Conservation (phyloP, 371 early-diverging fungal genomes). For the Mucor saturninus region DNA sequence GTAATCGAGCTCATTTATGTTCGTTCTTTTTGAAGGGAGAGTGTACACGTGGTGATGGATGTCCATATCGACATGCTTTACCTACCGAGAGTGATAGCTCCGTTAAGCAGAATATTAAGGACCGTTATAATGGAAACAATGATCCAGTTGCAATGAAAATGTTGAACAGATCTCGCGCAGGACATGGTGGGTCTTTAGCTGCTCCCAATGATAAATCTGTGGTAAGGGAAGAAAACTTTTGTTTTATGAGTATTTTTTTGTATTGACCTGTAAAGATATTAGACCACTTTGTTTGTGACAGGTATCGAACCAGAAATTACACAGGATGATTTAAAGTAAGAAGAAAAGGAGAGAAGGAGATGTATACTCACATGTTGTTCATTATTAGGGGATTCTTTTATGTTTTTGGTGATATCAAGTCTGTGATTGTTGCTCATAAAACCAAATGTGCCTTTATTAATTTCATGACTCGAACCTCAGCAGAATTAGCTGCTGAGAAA, state of each 20-base stretch:
- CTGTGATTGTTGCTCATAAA: slow-evolving; percentile 79
- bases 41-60: slow-evolving; percentile 91
- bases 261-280: neutral
- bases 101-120: slow-evolving; percentile 85
- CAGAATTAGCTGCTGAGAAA: slow-evolving; percentile 77
- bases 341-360: neutral
- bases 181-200: slow-evolving; percentile 34
- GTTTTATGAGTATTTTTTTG: neutral
- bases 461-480: slow-evolving; percentile 74
- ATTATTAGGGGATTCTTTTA: slow-evolving; percentile 69
- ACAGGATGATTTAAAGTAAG: slow-evolving; percentile 72
- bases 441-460: slow-evolving; percentile 91
- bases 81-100: slow-evolving; percentile 82
- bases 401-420: slow-evolving; percentile 88
- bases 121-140: slow-evolving; percentile 90
- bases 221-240: slow-evolving; percentile 40
- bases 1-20: slow-evolving; percentile 91
- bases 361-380: neutral
- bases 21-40: slow-evolving; percentile 94
- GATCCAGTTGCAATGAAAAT: slow-evolving; percentile 94
- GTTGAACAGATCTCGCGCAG: slow-evolving; percentile 57
- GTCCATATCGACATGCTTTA: slow-evolving; percentile 93
- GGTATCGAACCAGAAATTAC: slow-evolving; percentile 70
- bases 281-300: slow-evolving; percentile 83
- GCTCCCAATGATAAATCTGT: slow-evolving; percentile 69